These are phyloP conservation scores for Pseudisothecium myosuroides DNA, from an alignment of 225 moss, liverwort and hornwort species.

Conservation along the genomic window DNA sequence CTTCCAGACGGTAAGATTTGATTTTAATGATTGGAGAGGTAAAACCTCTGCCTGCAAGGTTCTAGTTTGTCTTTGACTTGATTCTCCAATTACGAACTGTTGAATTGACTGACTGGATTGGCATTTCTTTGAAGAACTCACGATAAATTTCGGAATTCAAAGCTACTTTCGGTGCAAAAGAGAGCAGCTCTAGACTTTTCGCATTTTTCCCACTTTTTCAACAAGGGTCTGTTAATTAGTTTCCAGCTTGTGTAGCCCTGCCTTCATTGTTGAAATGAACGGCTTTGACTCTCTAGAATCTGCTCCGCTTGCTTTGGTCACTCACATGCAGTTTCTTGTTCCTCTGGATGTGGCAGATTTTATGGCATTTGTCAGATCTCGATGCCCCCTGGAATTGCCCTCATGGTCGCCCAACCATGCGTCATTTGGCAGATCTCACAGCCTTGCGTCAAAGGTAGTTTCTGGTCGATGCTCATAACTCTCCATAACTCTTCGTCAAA, in stretches of 20 bases:
- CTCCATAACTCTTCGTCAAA: neutral
- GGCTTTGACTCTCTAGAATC: neutral
- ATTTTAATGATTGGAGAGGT: neutral
- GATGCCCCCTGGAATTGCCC: conserved; percentile 99
- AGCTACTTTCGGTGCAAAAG: neutral
- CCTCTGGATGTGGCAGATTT: conserved; percentile 39
- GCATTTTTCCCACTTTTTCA: neutral
- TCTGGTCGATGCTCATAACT: neutral
- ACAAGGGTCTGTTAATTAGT: neutral
- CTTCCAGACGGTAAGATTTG: neutral
- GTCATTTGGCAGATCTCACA: conserved; percentile 77
- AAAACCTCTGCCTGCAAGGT: neutral
- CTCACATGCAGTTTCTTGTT: neutral
- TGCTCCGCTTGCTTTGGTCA: neutral
- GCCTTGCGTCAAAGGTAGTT: conserved; percentile 15
- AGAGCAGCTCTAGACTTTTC: neutral
- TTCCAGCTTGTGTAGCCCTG: neutral
- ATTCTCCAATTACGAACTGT: neutral
- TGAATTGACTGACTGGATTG: neutral
- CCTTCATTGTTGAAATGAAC: neutral
- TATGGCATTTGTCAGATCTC: conserved; percentile 71
- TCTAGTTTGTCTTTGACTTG: neutral
- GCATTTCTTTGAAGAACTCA: neutral
- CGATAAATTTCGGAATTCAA: neutral
- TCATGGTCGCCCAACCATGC: conserved; percentile 97